phyloP scores from a whole-genome alignment of 2,329 filamentous ascomycete species.

The Xylaria sp. region DNA sequence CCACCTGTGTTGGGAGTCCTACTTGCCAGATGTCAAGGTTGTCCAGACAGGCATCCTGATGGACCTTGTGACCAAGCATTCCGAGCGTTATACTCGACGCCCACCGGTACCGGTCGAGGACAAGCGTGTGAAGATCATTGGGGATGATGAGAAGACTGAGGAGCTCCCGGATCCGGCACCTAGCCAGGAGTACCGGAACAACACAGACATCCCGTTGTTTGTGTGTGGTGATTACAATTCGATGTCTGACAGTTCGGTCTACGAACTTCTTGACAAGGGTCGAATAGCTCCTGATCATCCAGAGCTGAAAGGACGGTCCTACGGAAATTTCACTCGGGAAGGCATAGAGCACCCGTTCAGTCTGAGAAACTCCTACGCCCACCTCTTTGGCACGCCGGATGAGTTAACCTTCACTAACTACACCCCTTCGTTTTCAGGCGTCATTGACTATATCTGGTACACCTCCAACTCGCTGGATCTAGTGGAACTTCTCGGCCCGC shows the following conservation, averaged over 20 bases:
- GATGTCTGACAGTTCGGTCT: conserved; percentile 77
- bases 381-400: conserved; percentile 74
- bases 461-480: conserved; percentile 85
- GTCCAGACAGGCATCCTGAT: conserved; percentile 94
- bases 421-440: conserved; percentile 83
- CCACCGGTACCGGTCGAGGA: conserved; percentile 65
- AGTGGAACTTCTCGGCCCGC: conserved; percentile 75
- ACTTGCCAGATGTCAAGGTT: conserved; percentile 87
- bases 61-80: conserved; percentile 81
- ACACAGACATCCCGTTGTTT: conserved; percentile 82
- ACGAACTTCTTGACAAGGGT: conserved; percentile 80
- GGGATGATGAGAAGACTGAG: conserved; percentile 46
- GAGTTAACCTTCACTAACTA: conserved; percentile 95
- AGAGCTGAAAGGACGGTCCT: conserved; percentile 75
- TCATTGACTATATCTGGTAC: conserved; percentile 98
- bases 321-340: conserved; percentile 86
- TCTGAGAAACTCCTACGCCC: conserved; percentile 81
- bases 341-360: conserved; percentile 95
- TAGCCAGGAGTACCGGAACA: conserved; percentile 79
- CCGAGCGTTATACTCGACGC: conserved; percentile 77
- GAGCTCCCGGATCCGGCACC: conserved; percentile 63
- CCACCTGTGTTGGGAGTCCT: conserved; percentile 92
- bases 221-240: conserved; percentile 98
- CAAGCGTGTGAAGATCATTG: conserved; percentile 55
- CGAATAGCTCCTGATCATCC: conserved; percentile 70